phyloP scores from a whole-genome alignment of 441 rosid genomes.

The Populus trichocarpa region DNA sequence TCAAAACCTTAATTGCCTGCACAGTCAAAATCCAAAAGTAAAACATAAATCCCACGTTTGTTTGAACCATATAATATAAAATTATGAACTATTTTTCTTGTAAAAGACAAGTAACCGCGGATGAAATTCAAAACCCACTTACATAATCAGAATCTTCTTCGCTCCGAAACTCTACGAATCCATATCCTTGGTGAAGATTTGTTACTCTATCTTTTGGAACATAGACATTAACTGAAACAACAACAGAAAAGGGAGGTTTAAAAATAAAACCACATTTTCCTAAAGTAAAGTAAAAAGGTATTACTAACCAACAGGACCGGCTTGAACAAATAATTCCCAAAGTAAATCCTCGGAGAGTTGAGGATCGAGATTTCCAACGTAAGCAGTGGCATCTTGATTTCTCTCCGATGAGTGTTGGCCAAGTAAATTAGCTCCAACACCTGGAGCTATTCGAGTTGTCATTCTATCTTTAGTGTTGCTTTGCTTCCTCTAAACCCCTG shows the following conservation, averaged over 20 bases:
- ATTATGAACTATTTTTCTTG: no score
- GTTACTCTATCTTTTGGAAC: constrained; percentile 96
- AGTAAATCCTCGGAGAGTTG: constrained; percentile 92
- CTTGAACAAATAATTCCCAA: constrained; percentile 94
- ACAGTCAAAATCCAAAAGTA: neutral
- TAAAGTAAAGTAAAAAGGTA: neutral
- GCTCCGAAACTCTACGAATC: constrained; percentile 84
- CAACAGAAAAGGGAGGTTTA: neutral
- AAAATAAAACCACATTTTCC: neutral
- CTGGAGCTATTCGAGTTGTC: constrained; percentile 96
- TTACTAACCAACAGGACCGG: constrained; percentile 88
- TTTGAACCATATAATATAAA: no score
- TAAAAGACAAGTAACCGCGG: neutral
- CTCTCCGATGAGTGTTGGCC: constrained; percentile 98
- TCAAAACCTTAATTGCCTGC: constrained; percentile 94
- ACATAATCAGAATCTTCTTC: constrained; percentile 98
- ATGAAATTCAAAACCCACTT: constrained; percentile 15
- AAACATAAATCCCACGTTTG: neutral
- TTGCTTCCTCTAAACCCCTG: neutral
- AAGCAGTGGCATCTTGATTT: constrained; percentile 95
- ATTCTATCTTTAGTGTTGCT: constrained; percentile 18
- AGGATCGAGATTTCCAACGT: constrained; percentile 92
- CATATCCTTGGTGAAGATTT: constrained; percentile 85
- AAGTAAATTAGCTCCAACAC: constrained; percentile 94
- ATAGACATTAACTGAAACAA: constrained; percentile 71